Evolutionary conservation across 345 rosid genomes (phyloP).

Genomic region (Rhodamnia argentea): DNA sequence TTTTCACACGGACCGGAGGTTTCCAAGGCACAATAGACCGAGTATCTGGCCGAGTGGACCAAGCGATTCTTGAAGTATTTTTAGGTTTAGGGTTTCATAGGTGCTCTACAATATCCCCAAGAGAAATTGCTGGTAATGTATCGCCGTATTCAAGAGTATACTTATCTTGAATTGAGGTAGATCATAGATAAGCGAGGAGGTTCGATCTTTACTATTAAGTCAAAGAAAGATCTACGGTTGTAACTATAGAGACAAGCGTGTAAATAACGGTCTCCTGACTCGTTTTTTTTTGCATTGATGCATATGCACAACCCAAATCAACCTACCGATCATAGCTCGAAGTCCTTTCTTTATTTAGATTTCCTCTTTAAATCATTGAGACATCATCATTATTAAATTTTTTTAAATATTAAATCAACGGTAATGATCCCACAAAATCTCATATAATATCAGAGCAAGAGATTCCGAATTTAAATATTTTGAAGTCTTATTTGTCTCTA

Average conservation of each 20-base stretch:
- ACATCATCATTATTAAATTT: background rate
- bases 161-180: background rate
- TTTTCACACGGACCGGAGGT: background rate
- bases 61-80: background rate
- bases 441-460: no score
- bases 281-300: background rate
- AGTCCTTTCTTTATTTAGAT: background rate
- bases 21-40: background rate
- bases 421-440: no score
- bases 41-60: background rate
- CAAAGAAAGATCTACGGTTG: rapidly evolving
- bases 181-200: background rate
- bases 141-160: background rate
- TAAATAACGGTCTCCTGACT: background rate
- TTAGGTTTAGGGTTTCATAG: background rate
- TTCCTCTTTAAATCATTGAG: background rate
- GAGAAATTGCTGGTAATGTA: background rate
- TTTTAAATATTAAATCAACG: no score
- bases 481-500: no score
- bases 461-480: no score
- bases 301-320: no score
- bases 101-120: background rate
- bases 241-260: background rate
- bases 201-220: background rate
- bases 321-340: background rate